phyloP scores from a whole-genome alignment of 177 flowering plant genomes.

The Tripterygium wilfordii region DNA sequence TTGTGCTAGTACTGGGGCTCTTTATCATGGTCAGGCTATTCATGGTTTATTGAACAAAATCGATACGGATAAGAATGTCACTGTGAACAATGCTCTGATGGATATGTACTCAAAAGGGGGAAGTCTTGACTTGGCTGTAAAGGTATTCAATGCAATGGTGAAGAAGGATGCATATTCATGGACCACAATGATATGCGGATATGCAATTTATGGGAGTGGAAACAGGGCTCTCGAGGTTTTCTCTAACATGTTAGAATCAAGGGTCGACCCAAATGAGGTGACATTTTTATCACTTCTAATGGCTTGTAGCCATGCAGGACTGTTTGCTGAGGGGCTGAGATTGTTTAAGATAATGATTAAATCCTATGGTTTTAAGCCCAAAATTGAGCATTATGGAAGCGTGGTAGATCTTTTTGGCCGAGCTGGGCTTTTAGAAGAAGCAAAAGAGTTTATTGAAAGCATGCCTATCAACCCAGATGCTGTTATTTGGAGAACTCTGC shows the following conservation, averaged over 20 bases:
- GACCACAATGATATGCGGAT: slow-evolving; percentile 30
- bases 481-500: slow-evolving; percentile 29
- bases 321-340: slow-evolving; percentile 20
- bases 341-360: slow-evolving; percentile 21
- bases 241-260: slow-evolving; percentile 20
- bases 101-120: slow-evolving; percentile 40
- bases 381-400: slow-evolving; percentile 31
- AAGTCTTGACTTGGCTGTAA: slow-evolving; percentile 14
- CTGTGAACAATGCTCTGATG: slow-evolving; percentile 22
- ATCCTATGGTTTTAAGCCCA: slow-evolving; percentile 14
- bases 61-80: slow-evolving; percentile 3
- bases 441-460: slow-evolving; percentile 17
- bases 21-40: slow-evolving; percentile 23
- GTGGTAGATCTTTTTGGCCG: slow-evolving; percentile 40
- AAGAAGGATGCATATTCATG: slow-evolving; percentile 19
- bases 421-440: slow-evolving; percentile 26
- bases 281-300: slow-evolving; percentile 27
- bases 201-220: slow-evolving; percentile 23
- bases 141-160: slow-evolving; percentile 14
- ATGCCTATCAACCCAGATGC: slow-evolving; percentile 29
- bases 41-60: slow-evolving; percentile 19
- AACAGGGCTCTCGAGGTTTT: slow-evolving; percentile 21
- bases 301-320: slow-evolving; percentile 37
- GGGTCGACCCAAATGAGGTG: slow-evolving; percentile 16
- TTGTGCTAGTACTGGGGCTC: slow-evolving; percentile 25